Conservation (phyloP, 2,329 filamentous ascomycete genomes). For the Penicillium sp. region DNA sequence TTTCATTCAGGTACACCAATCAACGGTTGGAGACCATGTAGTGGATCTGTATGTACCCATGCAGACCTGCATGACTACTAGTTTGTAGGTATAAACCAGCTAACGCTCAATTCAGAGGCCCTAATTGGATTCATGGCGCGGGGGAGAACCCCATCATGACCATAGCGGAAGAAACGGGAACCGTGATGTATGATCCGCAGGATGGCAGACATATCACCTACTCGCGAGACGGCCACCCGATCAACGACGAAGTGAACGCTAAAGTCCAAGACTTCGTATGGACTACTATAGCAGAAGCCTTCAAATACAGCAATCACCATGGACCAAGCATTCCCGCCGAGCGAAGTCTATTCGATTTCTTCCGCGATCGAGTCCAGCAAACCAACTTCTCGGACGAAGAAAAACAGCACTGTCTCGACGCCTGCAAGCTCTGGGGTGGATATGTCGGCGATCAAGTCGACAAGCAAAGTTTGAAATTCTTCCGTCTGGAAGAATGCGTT, state of each 20-base stretch:
- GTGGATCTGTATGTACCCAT: constrained; percentile 54
- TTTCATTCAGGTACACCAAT: constrained; percentile 49
- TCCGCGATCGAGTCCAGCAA: constrained; percentile 50
- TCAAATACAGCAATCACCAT: constrained; percentile 57
- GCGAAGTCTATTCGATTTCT: constrained; percentile 58
- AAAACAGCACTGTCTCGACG: constrained; percentile 51
- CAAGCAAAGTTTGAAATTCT: constrained; percentile 62
- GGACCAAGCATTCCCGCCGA: constrained; percentile 50
- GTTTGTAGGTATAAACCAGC: neutral
- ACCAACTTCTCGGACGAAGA: constrained; percentile 40
- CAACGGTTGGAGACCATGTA: constrained; percentile 46
- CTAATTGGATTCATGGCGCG: constrained; percentile 65
- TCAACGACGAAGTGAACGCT: constrained; percentile 35
- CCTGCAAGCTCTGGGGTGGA: constrained; percentile 61
- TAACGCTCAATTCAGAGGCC: constrained; percentile 46
- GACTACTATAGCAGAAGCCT: constrained; percentile 58
- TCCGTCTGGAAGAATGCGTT: constrained; percentile 65
- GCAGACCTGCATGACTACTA: neutral
- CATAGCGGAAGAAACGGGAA: constrained; percentile 55
- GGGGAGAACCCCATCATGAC: constrained; percentile 58
- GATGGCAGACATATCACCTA: constrained; percentile 50
- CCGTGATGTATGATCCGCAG: constrained; percentile 52
- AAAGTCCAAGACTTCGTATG: constrained; percentile 51
- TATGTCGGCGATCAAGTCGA: constrained; percentile 62
- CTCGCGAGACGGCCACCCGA: constrained; percentile 45